Conservation (phyloP, 2,329 filamentous ascomycete genomes). For the Aspergillus ustus region DNA sequence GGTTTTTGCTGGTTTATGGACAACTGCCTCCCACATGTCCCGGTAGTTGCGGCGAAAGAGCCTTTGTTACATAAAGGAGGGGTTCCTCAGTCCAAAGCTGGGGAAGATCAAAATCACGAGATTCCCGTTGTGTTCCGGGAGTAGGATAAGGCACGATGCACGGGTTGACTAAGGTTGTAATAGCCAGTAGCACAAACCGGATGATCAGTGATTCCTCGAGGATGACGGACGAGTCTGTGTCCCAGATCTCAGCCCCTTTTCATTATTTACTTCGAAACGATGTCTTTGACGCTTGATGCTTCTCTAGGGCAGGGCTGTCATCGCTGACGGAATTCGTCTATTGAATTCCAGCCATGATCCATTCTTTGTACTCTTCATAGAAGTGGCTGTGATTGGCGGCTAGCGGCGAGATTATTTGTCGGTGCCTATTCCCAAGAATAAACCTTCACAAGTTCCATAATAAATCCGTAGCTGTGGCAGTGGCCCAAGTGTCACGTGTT, state of each 20-base stretch:
- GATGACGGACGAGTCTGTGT: not conserved
- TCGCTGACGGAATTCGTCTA: not conserved
- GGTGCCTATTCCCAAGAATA: conserved; percentile 19
- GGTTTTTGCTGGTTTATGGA: not conserved
- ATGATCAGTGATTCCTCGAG: not conserved
- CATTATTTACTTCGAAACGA: not conserved
- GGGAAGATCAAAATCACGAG: not conserved
- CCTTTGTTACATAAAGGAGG: not conserved
- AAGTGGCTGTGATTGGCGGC: conserved; percentile 5
- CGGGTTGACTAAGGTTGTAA: not conserved
- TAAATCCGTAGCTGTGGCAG: conserved; percentile 6
- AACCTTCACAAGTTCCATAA: conserved; percentile 1
- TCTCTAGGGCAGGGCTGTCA: not conserved
- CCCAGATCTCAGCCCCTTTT: conserved; percentile 1
- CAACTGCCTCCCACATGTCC: not conserved
- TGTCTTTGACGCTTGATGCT: no score
- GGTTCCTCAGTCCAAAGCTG: not conserved
- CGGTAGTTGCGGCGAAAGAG: not conserved
- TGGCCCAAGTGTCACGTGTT: conserved; percentile 29
- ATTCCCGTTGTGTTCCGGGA: not conserved
- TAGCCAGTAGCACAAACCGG: not conserved
- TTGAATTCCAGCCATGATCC: conserved; percentile 3
- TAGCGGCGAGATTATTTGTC: conserved; percentile 12
- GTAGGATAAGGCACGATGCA: not conserved
- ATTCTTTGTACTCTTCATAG: conserved; percentile 11